Evolutionary conservation across 805 yeast species (phyloP), one percentile per base, ranked within the genome.

Genomic region (Yamadazyma nakazawae): DNA sequence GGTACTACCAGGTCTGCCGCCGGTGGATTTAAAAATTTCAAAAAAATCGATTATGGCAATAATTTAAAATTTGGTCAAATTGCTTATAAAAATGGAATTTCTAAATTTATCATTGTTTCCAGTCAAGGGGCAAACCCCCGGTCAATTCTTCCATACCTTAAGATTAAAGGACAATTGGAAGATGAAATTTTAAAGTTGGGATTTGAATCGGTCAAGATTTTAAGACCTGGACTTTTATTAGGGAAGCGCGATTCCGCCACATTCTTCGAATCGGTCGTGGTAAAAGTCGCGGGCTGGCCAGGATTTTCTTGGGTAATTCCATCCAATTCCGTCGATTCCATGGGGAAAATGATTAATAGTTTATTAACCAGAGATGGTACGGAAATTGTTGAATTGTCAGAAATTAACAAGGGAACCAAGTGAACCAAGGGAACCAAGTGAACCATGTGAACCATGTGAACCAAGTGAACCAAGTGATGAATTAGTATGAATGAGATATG

Each of bases 1-100:
- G 96, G 91, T 6, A 85, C 96, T 6, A 88, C 95, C 1, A 75
- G 78, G 43, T 83, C 77, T 2, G 74, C 66, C 26, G 96, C 89
- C 4, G 96, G 96, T 14, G 74, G 85, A 1, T 67, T 81, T n/a
- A 87, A 78, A 19, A 76, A 80, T 21, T 94, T 87, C 65, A 73
- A 76, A 54, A 72, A 75, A 55, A 81, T 90, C 54, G 97, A 90
- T 58, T 79, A 82, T 54, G 96, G 86, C 46, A 69, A 84, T 55
- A 88, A 88, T 58, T 61, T 78, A 35, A 80, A 74, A 34, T 67
- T 84, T 32, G 95, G 96, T 5, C 77, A 80, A 54, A 84, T 83
- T 5, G 96, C 96, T 1, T 84, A 80, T 59, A 80, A 70, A 4
- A 75, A 78, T 1, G 94, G 94, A 0, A 80, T 80, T 54, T 73